phyloP scores from a whole-genome alignment of 306 rosid genomes.

The Hippophae tibetana region DNA sequence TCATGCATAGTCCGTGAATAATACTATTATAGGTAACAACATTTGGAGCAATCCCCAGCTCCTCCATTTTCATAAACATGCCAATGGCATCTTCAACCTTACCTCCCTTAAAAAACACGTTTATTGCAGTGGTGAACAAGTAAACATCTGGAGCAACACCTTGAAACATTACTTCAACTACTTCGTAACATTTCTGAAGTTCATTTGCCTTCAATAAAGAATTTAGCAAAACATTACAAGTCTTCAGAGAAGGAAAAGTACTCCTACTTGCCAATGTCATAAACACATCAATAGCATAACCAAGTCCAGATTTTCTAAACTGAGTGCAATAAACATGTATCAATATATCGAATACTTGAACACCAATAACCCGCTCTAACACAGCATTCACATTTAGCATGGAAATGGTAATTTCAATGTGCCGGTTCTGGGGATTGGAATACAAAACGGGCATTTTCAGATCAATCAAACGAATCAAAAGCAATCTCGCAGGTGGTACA shows the following conservation, averaged over 20 bases:
- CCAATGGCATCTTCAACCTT: constrained; percentile 45
- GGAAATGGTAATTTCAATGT: constrained; percentile 31
- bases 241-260: constrained; percentile 39
- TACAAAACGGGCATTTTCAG: constrained; percentile 27
- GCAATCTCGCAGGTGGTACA: constrained; percentile 39
- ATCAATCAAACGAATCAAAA: constrained; percentile 46
- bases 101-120: constrained; percentile 45
- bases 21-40: constrained; percentile 57
- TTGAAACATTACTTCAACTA: constrained; percentile 34
- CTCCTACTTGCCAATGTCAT: constrained; percentile 25
- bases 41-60: constrained; percentile 46
- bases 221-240: constrained; percentile 44
- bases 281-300: constrained; percentile 35
- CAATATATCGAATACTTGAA: constrained; percentile 46
- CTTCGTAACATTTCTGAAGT: constrained; percentile 31
- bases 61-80: constrained; percentile 47
- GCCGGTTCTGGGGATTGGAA: constrained; percentile 15
- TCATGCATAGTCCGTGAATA: constrained; percentile 59
- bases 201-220: constrained; percentile 49
- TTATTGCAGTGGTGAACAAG: constrained; percentile 45
- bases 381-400: constrained; percentile 26
- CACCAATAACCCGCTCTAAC: constrained; percentile 17
- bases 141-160: constrained; percentile 45
- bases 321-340: constrained; percentile 46
- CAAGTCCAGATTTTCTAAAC: constrained; percentile 33